These are phyloP conservation scores for Aegilops speltoides DNA, from an alignment of 176 grass and related monocot genomes.

Conservation along the genomic window DNA sequence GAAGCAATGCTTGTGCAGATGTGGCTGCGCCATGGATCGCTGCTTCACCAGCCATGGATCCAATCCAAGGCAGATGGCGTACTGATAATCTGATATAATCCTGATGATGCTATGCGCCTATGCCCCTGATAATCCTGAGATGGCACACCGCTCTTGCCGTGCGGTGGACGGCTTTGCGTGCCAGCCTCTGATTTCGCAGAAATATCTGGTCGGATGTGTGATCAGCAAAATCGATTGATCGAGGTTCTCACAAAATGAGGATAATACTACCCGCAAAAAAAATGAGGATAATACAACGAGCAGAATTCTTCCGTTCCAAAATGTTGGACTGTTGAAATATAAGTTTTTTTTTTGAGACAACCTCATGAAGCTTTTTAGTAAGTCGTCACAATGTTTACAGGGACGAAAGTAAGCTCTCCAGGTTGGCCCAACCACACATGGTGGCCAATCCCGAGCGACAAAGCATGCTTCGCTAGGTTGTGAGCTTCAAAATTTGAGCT, in stretches of 20 bases:
- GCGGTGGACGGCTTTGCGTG: not conserved
- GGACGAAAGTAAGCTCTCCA: no score
- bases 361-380: no score
- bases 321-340: no score
- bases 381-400: no score
- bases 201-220: not conserved
- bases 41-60: not conserved
- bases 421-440: no score
- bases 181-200: not conserved
- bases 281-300: not conserved
- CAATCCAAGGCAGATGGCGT: not conserved
- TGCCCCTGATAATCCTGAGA: no score
- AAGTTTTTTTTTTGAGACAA: no score
- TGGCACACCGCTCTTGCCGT: not conserved
- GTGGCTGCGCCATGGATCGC: not conserved
- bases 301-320: not conserved
- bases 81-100: not conserved
- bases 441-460: no score
- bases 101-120: not conserved
- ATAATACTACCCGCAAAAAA: no score
- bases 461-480: no score
- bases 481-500: no score
- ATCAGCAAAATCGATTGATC: not conserved
- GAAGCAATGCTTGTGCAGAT: not conserved
- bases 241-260: not conserved